These are phyloP conservation scores for Cystoisospora suis DNA, from an alignment of 169 alveolate species.

Conservation along the genomic window DNA sequence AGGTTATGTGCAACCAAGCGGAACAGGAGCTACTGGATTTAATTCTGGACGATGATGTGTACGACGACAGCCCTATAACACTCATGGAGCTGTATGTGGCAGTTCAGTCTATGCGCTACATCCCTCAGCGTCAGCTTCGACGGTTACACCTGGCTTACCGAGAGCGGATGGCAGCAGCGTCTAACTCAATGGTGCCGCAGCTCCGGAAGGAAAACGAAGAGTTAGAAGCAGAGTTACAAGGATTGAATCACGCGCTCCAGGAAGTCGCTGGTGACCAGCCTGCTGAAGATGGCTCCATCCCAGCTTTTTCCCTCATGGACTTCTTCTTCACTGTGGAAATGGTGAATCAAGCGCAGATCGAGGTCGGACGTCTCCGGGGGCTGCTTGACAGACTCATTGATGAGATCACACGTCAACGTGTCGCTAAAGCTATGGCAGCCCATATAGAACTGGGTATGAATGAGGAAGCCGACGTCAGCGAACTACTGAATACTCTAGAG, in stretches of 20 bases:
- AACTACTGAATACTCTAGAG: neutral
- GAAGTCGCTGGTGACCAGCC: slow-evolving; percentile 37
- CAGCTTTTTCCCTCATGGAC: slow-evolving; percentile 39
- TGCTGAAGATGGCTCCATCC: slow-evolving; percentile 1
- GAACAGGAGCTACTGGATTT: slow-evolving; percentile 59
- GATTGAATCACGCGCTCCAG: slow-evolving; percentile 58
- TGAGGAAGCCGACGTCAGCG: neutral
- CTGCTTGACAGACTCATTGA: slow-evolving; percentile 39
- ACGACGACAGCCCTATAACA: slow-evolving; percentile 66
- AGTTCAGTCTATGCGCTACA: slow-evolving; percentile 68
- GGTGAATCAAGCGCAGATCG: slow-evolving; percentile 57
- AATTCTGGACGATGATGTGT: slow-evolving; percentile 64
- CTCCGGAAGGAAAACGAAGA: slow-evolving; percentile 64
- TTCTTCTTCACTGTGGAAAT: slow-evolving; percentile 64
- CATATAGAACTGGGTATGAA: slow-evolving; percentile 53
- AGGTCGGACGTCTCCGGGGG: slow-evolving; percentile 39
- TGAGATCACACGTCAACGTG: slow-evolving; percentile 47
- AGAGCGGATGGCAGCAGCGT: slow-evolving; percentile 59
- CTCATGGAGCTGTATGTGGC: slow-evolving; percentile 69
- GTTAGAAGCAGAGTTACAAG: slow-evolving; percentile 56
- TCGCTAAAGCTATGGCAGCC: slow-evolving; percentile 58
- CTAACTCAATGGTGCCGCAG: slow-evolving; percentile 52
- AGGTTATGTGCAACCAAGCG: slow-evolving; percentile 40
- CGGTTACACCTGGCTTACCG: slow-evolving; percentile 64
- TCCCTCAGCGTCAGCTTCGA: slow-evolving; percentile 59